Percentiles rank a stretch among this genome's conserved stretches.
phyloP scores from a whole-genome alignment of 306 rosid species.

The Corylus heterophylla region DNA sequence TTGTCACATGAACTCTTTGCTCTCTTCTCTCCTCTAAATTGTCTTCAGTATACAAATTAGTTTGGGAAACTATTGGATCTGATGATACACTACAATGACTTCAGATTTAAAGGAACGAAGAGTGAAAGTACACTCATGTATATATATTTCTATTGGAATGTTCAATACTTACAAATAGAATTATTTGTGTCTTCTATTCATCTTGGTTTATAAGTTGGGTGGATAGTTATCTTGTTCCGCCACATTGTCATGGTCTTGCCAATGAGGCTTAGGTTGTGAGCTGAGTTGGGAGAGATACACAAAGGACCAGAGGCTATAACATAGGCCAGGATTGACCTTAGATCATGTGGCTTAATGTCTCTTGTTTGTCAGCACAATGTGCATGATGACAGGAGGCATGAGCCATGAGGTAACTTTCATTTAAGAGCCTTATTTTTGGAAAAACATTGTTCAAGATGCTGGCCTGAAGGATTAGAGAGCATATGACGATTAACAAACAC shows the following conservation, averaged over 20 bases:
- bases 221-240: not conserved
- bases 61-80: slow-evolving; percentile 6
- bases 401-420: not conserved
- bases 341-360: not conserved
- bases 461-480: not conserved
- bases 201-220: not conserved
- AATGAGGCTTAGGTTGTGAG: not conserved
- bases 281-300: not conserved
- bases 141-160: not conserved
- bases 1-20: slow-evolving; percentile 24
- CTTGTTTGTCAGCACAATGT: not conserved
- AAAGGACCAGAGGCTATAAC: not conserved
- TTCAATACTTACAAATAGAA: not conserved
- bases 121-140: not conserved
- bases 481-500: too few relatives aligned
- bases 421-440: not conserved
- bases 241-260: slow-evolving; percentile 2
- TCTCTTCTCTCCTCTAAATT: slow-evolving; percentile 8
- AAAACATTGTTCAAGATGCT: not conserved
- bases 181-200: not conserved
- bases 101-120: not conserved
- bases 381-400: not conserved
- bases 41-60: not conserved
- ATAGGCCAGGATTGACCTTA: not conserved
- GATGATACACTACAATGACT: not conserved